These are phyloP conservation scores for Ustilago bromivora DNA, from an alignment of 1,284 basidiomycete species.

Conservation along the genomic window DNA sequence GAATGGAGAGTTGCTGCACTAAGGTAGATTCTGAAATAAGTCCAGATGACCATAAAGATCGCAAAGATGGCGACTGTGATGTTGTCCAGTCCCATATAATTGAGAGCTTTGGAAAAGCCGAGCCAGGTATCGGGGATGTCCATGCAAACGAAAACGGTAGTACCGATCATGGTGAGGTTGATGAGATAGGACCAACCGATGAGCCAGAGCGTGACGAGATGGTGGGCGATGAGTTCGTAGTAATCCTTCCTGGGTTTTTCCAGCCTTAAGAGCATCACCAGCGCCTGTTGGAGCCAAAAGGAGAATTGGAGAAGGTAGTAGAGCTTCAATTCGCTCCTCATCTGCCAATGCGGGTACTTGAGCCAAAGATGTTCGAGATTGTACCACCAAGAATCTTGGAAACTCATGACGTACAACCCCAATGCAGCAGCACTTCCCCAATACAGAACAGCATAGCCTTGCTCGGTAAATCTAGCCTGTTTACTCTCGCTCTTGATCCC, in stretches of 20 bases:
- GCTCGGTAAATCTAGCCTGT: slow-evolving; percentile 63
- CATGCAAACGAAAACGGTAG: slow-evolving; percentile 95
- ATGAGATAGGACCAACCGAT: slow-evolving; percentile 76
- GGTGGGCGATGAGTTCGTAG: slow-evolving; percentile 82
- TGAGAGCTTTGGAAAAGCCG: slow-evolving; percentile 69
- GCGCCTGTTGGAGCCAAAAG: slow-evolving; percentile 94
- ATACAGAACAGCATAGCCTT: slow-evolving; percentile 67
- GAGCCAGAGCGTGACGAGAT: slow-evolving; percentile 94
- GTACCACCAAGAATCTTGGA: slow-evolving; percentile 91
- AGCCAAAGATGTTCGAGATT: slow-evolving; percentile 68
- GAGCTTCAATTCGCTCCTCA: slow-evolving; percentile 85
- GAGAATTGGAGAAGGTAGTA: slow-evolving; percentile 85
- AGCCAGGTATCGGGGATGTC: slow-evolving; percentile 92
- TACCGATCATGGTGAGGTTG: slow-evolving; percentile 83
- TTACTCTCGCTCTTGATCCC: slow-evolving; percentile 65
- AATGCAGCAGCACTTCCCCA: slow-evolving; percentile 63
- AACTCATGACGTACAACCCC: slow-evolving; percentile 79
- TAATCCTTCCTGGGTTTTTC: slow-evolving; percentile 96
- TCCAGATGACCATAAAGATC: slow-evolving; percentile 66
- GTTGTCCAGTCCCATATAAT: slow-evolving; percentile 64
- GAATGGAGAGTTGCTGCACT: slow-evolving; percentile 89
- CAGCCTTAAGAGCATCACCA: slow-evolving; percentile 84
- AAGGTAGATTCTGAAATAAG: slow-evolving; percentile 93
- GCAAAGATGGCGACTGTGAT: slow-evolving; percentile 56
- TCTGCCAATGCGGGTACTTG: slow-evolving; percentile 74